phyloP scores from a whole-genome alignment of 2,329 filamentous ascomycete genomes.

The Xylariaceae sp. region DNA sequence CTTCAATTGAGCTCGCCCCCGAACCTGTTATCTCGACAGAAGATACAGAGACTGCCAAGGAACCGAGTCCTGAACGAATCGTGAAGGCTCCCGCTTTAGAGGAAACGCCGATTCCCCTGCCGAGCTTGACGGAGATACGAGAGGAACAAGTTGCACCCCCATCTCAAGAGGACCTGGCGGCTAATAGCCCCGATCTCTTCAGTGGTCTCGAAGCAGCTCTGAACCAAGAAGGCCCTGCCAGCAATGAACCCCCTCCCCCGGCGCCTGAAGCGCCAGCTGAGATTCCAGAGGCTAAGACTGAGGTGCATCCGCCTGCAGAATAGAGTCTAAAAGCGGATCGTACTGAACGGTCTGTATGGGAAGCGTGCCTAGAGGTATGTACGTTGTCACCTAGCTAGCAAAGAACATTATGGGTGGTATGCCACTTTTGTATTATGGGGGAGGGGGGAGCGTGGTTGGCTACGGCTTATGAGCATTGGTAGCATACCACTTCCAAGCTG shows the following conservation, averaged over 20 bases:
- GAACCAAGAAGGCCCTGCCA: slow-evolving; percentile 35
- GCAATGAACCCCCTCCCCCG: slow-evolving; percentile 16
- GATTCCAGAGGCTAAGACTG: slow-evolving; percentile 1
- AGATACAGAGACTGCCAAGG: background rate
- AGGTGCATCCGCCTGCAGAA: slow-evolving; percentile 1
- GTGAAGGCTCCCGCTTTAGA: slow-evolving; percentile 9
- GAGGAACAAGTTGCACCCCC: slow-evolving; percentile 19
- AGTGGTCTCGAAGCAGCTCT: slow-evolving; percentile 46
- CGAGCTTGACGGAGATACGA: slow-evolving; percentile 11
- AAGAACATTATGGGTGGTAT: no score
- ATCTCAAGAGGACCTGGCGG: slow-evolving; percentile 29
- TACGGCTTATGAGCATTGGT: no score
- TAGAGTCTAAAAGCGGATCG: no score
- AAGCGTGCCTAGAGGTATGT: no score
- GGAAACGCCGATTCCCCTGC: slow-evolving; percentile 19
- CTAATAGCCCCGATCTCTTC: slow-evolving; percentile 43
- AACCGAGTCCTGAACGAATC: background rate
- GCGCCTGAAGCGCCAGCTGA: slow-evolving; percentile 2
- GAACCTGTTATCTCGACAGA: background rate
- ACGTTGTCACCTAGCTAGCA: no score
- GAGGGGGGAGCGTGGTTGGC: no score
- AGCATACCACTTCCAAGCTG: no score
- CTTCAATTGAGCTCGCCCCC: background rate
- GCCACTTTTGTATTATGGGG: no score
- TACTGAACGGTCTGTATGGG: no score